Evolutionary conservation across 768 basidiomycete genomes (phyloP).

Genomic region (Hericium rajendrae): DNA sequence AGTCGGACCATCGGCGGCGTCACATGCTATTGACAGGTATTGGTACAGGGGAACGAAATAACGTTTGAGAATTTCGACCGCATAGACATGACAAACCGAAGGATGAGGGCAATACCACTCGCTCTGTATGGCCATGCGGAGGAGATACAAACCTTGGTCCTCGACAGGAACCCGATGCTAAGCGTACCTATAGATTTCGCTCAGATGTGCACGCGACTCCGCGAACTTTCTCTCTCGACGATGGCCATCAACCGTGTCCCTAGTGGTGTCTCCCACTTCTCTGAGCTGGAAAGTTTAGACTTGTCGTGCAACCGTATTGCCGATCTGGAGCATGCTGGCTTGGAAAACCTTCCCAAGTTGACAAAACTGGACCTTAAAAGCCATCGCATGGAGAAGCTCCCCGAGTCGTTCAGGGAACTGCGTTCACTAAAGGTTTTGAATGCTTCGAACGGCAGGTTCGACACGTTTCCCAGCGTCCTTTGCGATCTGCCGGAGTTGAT

Average conservation of each 20-base stretch:
- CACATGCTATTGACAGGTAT: background rate
- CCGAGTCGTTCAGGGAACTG: constrained; percentile 75
- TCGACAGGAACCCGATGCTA: constrained; percentile 91
- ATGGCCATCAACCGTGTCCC: constrained; percentile 96
- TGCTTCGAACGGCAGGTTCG: constrained; percentile 93
- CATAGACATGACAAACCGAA: constrained; percentile 72
- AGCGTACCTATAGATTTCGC: constrained; percentile 97
- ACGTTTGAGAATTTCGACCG: constrained; percentile 60
- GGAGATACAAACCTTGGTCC: constrained; percentile 72
- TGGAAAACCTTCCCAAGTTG: constrained; percentile 71
- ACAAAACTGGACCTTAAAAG: constrained; percentile 70
- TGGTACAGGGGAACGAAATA: constrained; percentile 59
- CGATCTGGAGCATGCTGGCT: constrained; percentile 76
- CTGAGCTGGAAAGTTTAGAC: constrained; percentile 70
- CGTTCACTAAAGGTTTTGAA: constrained; percentile 68
- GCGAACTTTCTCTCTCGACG: constrained; percentile 77
- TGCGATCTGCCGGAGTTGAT: constrained; percentile 63
- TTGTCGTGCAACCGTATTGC: constrained; percentile 86
- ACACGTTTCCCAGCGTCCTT: constrained; percentile 61
- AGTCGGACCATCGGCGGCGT: constrained; percentile 18
- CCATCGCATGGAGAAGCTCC: constrained; percentile 82
- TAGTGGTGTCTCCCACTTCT: constrained; percentile 64
- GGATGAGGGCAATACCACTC: constrained; percentile 83
- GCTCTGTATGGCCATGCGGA: constrained; percentile 77
- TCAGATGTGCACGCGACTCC: constrained; percentile 72